Conservation (phyloP, 169 alveolate species). For the Eimeria zaria region DNA sequence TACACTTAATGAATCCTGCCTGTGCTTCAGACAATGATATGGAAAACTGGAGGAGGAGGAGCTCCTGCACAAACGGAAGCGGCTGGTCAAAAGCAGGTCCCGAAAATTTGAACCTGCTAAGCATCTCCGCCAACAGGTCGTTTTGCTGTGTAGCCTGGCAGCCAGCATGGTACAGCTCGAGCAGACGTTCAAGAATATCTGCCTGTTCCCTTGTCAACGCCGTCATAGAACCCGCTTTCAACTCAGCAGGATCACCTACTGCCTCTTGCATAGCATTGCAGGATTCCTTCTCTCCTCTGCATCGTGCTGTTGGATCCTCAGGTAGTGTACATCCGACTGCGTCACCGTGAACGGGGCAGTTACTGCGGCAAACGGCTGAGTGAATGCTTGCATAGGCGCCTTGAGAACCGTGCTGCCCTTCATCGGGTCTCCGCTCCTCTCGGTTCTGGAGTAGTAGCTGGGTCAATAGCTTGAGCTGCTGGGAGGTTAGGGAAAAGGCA, state of each 20-base stretch:
- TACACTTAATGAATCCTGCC: neutral
- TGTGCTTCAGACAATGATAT: neutral
- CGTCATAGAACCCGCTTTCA: neutral
- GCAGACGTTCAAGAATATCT: neutral
- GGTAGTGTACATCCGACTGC: neutral
- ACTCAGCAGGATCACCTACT: neutral
- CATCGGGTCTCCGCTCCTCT: neutral
- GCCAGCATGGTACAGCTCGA: slow-evolving; percentile 8
- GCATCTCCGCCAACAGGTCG: neutral
- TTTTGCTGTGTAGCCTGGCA: slow-evolving; percentile 10
- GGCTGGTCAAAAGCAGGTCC: neutral
- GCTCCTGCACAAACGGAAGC: neutral
- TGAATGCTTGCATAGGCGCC: neutral
- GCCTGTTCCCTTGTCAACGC: slow-evolving; percentile 10
- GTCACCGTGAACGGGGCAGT: neutral
- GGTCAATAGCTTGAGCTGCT: neutral
- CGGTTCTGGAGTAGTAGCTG: neutral
- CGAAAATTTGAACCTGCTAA: neutral
- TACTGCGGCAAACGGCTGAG: neutral
- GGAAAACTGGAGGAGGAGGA: neutral
- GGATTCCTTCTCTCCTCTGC: neutral
- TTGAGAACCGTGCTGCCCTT: neutral
- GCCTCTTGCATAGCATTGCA: neutral
- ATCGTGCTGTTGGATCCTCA: neutral
- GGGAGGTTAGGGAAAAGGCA: neutral